These are phyloP conservation scores for Ramalina peruviana DNA, from an alignment of 495 filamentous ascomycete genomes.

Conservation along the genomic window DNA sequence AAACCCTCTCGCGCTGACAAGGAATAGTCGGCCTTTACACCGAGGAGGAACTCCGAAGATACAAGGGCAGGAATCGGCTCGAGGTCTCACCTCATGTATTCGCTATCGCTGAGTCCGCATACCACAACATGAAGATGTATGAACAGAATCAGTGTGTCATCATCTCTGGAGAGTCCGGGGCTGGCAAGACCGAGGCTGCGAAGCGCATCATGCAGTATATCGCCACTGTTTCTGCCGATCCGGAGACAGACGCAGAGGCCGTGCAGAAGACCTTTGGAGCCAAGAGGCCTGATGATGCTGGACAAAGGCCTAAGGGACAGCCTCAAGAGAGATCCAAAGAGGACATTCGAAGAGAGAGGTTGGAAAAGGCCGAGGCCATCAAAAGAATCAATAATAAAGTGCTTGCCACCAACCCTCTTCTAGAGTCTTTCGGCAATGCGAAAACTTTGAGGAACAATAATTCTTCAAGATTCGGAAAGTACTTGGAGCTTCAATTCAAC, in stretches of 20 bases:
- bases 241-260: too few species aligned
- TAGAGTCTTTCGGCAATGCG: constrained; percentile 97
- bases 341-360: neutral
- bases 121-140: constrained; percentile 67
- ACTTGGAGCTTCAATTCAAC: constrained; percentile 96
- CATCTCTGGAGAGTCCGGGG: constrained; percentile 96
- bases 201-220: constrained; percentile 65
- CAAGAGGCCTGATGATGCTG: too few species aligned
- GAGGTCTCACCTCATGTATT: constrained; percentile 96
- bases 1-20: neutral
- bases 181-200: constrained; percentile 98
- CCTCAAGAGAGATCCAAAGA: neutral
- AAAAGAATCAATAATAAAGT: constrained; percentile 99
- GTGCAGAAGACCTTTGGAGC: too few species aligned
- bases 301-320: too few species aligned
- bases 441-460: constrained; percentile 99
- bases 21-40: constrained; percentile 86
- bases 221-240: too few species aligned
- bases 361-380: constrained; percentile 30
- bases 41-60: constrained; percentile 76
- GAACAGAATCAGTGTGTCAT: constrained; percentile 85
- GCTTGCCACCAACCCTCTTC: constrained; percentile 87
- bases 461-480: constrained; percentile 95
- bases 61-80: constrained; percentile 90
- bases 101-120: constrained; percentile 87